These are phyloP conservation scores for Lecanicillium sp. DNA, from an alignment of 2,329 filamentous ascomycete species.

Conservation along the genomic window DNA sequence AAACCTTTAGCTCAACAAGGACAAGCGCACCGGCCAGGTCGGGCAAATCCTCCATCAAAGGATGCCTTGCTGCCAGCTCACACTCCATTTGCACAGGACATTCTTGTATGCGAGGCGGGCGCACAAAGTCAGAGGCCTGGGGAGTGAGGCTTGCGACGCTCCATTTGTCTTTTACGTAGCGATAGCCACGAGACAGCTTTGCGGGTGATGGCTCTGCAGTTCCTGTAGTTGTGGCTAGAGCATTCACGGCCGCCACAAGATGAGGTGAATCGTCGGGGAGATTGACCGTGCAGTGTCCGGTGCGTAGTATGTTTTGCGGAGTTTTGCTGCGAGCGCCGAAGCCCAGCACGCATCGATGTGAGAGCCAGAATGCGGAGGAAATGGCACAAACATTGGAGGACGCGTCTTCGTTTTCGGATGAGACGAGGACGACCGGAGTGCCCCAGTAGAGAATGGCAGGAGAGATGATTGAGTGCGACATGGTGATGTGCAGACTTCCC, in stretches of 20 bases:
- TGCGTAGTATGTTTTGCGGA: slow-evolving; percentile 29
- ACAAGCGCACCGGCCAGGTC: slow-evolving; percentile 19
- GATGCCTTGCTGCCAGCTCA: slow-evolving; percentile 22
- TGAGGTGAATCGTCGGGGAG: slow-evolving; percentile 22
- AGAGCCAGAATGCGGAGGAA: slow-evolving; percentile 36
- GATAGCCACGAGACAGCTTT: slow-evolving; percentile 23
- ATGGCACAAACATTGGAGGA: slow-evolving; percentile 32
- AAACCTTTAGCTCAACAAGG: slow-evolving; percentile 27
- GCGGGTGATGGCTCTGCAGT: slow-evolving; percentile 16
- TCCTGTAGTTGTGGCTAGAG: slow-evolving; percentile 29
- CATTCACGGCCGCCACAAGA: slow-evolving; percentile 26
- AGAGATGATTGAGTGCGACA: slow-evolving; percentile 17
- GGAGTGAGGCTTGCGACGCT: slow-evolving; percentile 22
- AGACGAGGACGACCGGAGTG: slow-evolving; percentile 30
- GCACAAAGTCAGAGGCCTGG: slow-evolving; percentile 23
- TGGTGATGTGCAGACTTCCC: too few species aligned
- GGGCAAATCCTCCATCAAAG: slow-evolving; percentile 23
- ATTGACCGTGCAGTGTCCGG: slow-evolving; percentile 33
- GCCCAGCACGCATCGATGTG: slow-evolving; percentile 32
- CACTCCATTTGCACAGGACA: slow-evolving; percentile 36
- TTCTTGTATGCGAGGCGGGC: slow-evolving; percentile 25
- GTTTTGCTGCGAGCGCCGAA: slow-evolving; percentile 27
- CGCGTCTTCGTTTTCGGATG: slow-evolving; percentile 30
- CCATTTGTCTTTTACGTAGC: slow-evolving; percentile 31
- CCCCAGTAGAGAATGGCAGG: slow-evolving; percentile 33